A percentile compares a stretch with the other conserved stretches of the same genome.
These are phyloP conservation scores for Lecanicillium sp. DNA, from an alignment of 2,329 filamentous ascomycete genomes.

Conservation along the genomic window DNA sequence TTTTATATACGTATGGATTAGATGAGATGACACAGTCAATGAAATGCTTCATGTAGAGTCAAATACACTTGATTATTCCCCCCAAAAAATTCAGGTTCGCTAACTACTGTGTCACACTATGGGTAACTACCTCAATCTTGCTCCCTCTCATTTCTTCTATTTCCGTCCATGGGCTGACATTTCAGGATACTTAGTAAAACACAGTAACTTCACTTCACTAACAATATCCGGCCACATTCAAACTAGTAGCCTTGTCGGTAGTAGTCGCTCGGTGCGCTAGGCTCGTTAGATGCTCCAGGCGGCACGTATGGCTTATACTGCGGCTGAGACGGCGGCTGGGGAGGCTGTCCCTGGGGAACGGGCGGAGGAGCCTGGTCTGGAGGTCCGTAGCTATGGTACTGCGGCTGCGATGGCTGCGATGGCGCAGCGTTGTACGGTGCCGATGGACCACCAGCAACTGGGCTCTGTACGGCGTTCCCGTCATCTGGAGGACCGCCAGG, in stretches of 20 bases:
- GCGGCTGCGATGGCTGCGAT: constrained; percentile 19
- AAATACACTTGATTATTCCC: too few species aligned
- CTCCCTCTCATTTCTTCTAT: neutral
- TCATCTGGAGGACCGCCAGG: constrained; percentile 41
- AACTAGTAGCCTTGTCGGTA: constrained; percentile 37
- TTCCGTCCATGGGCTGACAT: too few species aligned
- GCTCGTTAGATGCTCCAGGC: constrained; percentile 28
- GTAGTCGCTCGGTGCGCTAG: constrained; percentile 47
- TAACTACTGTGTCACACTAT: too few species aligned
- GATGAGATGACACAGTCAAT: too few species aligned
- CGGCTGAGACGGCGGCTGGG: constrained; percentile 22
- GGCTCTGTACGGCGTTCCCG: constrained; percentile 25
- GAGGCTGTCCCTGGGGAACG: constrained; percentile 27
- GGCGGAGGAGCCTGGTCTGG: constrained; percentile 30
- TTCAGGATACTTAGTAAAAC: too few species aligned
- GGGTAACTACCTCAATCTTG: too few species aligned
- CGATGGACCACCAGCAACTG: constrained; percentile 19
- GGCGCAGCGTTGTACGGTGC: constrained; percentile 21
- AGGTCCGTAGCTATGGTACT: constrained; percentile 34
- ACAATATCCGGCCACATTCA: too few species aligned
- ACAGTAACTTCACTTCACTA: too few species aligned
- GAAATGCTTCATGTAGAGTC: too few species aligned
- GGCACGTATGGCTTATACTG: constrained; percentile 57
- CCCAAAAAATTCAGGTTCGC: too few species aligned
- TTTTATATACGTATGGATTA: too few species aligned